Percentiles rank a stretch among this genome's conserved stretches.
Evolutionary conservation across 2,329 filamentous ascomycete species (phyloP).

Genomic region (Neonectria coccinea): DNA sequence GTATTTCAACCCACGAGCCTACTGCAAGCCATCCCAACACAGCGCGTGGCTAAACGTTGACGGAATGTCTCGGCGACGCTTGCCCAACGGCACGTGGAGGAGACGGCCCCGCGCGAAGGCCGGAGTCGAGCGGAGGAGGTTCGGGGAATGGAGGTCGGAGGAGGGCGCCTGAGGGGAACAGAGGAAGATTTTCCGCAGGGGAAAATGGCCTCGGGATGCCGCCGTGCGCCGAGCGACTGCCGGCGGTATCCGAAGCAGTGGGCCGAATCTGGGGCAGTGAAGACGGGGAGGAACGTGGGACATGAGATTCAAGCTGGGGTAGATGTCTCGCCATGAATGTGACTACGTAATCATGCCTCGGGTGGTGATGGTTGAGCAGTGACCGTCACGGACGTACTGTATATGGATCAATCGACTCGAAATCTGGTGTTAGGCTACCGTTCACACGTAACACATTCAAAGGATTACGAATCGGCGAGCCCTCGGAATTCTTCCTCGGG

Average conservation of each 20-base stretch:
- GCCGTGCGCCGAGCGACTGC: slow-evolving; percentile 17
- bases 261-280: slow-evolving; percentile 18
- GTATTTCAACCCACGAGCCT: background rate
- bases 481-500: slow-evolving; percentile 13
- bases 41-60: background rate
- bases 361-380: no score
- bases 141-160: slow-evolving; percentile 3
- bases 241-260: slow-evolving; percentile 17
- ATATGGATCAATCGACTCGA: background rate
- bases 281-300: slow-evolving; percentile 8
- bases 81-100: background rate
- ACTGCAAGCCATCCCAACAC: background rate
- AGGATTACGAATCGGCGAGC: slow-evolving; percentile 3
- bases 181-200: background rate
- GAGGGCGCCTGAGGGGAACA: background rate
- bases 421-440: background rate
- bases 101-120: background rate
- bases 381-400: background rate
- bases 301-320: slow-evolving; percentile 10
- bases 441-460: background rate
- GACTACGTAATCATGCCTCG: no score
- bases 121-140: background rate
- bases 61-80: slow-evolving; percentile 14
- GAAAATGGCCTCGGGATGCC: slow-evolving; percentile 4
- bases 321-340: background rate